A percentile compares a stretch with the other conserved stretches of the same genome.
phyloP scores from a whole-genome alignment of 306 rosid species.

The Prunus mume region DNA sequence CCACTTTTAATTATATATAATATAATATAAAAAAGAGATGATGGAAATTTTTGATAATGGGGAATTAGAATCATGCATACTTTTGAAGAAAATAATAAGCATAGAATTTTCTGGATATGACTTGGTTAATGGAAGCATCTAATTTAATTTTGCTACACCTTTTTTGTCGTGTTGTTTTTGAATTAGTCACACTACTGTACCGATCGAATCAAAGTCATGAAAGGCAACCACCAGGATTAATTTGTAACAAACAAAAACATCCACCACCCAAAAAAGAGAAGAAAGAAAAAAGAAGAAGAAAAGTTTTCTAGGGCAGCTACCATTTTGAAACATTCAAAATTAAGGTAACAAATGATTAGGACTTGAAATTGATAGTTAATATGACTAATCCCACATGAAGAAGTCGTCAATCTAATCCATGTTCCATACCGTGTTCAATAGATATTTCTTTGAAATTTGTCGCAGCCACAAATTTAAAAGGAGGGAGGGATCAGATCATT shows the following conservation, averaged over 20 bases:
- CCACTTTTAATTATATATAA: neutral
- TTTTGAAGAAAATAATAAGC: neutral
- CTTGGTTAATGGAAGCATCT: constrained; percentile 7
- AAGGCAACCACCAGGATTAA: neutral
- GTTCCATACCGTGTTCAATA: neutral
- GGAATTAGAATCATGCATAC: constrained; percentile 3
- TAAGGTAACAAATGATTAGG: neutral
- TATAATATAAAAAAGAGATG: no score
- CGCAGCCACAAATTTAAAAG: neutral
- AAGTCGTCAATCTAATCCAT: neutral
- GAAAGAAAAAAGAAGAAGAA: neutral
- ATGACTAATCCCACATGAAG: neutral
- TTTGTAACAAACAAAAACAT: neutral
- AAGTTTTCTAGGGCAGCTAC: neutral
- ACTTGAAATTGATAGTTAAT: constrained; percentile 2
- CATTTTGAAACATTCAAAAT: neutral
- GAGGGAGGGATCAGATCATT: neutral
- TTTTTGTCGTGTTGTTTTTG: neutral
- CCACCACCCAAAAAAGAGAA: neutral
- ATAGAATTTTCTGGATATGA: neutral
- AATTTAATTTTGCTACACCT: neutral
- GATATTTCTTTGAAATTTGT: neutral
- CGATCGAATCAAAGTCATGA: neutral
- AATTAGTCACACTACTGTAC: neutral
- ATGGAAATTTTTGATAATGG: neutral